Evolutionary conservation across 2,329 filamentous ascomycete species (phyloP).

Genomic region (Parastagonospora nodorum): DNA sequence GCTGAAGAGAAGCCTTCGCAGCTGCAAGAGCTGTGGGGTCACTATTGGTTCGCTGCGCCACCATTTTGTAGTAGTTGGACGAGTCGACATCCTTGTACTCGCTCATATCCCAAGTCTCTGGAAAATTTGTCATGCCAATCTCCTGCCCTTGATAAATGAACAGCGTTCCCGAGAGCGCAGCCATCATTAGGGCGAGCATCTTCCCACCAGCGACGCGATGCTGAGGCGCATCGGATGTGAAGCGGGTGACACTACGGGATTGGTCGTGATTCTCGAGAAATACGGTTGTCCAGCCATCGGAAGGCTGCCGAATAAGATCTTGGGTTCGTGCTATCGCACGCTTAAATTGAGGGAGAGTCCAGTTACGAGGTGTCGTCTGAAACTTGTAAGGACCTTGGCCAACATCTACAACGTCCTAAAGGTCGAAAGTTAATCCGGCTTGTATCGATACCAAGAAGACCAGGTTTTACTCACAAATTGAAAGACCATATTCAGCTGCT

Average conservation of each 20-base stretch:
- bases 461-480: slow-evolving; percentile 44
- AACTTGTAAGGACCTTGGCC: slow-evolving; percentile 45
- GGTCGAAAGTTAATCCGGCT: background rate
- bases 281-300: slow-evolving; percentile 53
- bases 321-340: slow-evolving; percentile 38
- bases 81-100: slow-evolving; percentile 61
- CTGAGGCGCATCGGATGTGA: slow-evolving; percentile 53
- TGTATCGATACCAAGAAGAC: background rate
- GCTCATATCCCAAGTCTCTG: slow-evolving; percentile 48
- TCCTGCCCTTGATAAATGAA: slow-evolving; percentile 60
- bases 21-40: slow-evolving; percentile 48
- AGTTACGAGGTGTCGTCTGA: slow-evolving; percentile 42
- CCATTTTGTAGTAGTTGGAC: slow-evolving; percentile 57
- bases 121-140: slow-evolving; percentile 57
- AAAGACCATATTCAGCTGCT: slow-evolving; percentile 72
- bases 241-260: slow-evolving; percentile 55
- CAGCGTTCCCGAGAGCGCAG: slow-evolving; percentile 54
- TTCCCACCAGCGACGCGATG: slow-evolving; percentile 54
- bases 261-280: slow-evolving; percentile 62
- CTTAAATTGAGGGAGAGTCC: slow-evolving; percentile 38
- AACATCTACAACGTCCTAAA: slow-evolving; percentile 48
- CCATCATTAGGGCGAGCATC: slow-evolving; percentile 54
- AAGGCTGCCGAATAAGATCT: slow-evolving; percentile 33
- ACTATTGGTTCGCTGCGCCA: slow-evolving; percentile 27
- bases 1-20: slow-evolving; percentile 59